These are phyloP conservation scores for Theileria equi DNA, from an alignment of 169 alveolate genomes.

Conservation along the genomic window DNA sequence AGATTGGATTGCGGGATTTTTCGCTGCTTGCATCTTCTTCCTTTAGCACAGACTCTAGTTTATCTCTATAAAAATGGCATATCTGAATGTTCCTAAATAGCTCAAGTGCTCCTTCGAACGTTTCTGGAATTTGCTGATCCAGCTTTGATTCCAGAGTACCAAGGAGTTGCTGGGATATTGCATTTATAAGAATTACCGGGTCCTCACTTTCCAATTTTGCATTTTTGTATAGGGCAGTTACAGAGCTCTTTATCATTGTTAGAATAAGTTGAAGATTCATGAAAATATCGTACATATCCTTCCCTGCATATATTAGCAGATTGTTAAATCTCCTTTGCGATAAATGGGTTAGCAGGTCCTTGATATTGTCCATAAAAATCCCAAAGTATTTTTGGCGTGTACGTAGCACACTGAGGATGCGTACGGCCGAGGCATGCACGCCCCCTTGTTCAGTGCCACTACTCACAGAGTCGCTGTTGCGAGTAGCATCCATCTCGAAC, in stretches of 20 bases:
- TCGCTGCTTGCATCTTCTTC: too few species aligned
- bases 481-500: too few species aligned
- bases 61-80: neutral
- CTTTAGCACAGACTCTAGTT: too few species aligned
- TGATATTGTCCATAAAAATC: neutral
- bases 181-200: neutral
- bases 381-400: neutral
- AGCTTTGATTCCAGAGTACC: neutral
- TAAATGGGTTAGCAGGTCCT: neutral
- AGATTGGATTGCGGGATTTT: neutral
- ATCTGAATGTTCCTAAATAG: neutral
- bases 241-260: neutral
- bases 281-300: constrained; percentile 13
- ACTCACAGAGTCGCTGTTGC: too few species aligned
- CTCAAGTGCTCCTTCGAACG: neutral
- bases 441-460: neutral
- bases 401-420: neutral
- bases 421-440: neutral
- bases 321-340: neutral
- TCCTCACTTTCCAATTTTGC: neutral
- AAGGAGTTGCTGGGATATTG: neutral
- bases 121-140: neutral
- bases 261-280: constrained; percentile 18
- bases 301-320: neutral
- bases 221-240: constrained; percentile 7